Conservation (phyloP, 176 grass and related monocot species). For the Oryza australiensis region DNA sequence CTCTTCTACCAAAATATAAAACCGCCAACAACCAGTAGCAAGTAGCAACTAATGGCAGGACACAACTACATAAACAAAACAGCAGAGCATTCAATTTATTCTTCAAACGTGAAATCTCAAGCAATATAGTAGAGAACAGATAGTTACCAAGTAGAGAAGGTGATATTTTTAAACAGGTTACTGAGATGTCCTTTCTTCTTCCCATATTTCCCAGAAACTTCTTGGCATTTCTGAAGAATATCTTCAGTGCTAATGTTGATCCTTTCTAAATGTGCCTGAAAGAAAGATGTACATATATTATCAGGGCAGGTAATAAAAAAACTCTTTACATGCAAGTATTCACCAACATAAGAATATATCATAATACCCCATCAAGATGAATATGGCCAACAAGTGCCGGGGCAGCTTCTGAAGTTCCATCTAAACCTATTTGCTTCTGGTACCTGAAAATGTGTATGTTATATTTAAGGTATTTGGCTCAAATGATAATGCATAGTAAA, state of each 20-base stretch:
- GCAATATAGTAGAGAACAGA: conserved; percentile 4
- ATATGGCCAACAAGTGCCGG: conserved; percentile 82
- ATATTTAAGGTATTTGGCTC: neutral
- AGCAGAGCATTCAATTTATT: conserved; percentile 5
- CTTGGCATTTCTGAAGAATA: conserved; percentile 70
- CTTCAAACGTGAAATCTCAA: neutral
- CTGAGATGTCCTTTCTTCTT: conserved; percentile 84
- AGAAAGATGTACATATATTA: conserved; percentile 24
- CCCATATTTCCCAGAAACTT: conserved; percentile 54
- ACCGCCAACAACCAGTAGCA: conserved; percentile 5
- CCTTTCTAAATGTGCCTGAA: conserved; percentile 66
- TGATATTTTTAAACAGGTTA: conserved; percentile 73
- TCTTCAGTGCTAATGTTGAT: conserved; percentile 60
- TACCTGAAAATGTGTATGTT: conserved; percentile 54
- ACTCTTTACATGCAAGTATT: neutral
- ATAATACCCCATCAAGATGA: conserved; percentile 79
- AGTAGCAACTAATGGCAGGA: neutral
- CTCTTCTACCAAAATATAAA: conserved; percentile 7
- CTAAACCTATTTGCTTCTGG: conserved; percentile 57
- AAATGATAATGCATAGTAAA: conserved; percentile 26
- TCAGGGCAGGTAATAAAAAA: conserved; percentile 5
- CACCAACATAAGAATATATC: neutral
- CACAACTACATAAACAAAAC: neutral
- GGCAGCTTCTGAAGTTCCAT: conserved; percentile 50
- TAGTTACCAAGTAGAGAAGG: conserved; percentile 56